These are phyloP conservation scores for Tetrahymena elliotti DNA, from an alignment of 73 alveolate species.

Conservation along the genomic window DNA sequence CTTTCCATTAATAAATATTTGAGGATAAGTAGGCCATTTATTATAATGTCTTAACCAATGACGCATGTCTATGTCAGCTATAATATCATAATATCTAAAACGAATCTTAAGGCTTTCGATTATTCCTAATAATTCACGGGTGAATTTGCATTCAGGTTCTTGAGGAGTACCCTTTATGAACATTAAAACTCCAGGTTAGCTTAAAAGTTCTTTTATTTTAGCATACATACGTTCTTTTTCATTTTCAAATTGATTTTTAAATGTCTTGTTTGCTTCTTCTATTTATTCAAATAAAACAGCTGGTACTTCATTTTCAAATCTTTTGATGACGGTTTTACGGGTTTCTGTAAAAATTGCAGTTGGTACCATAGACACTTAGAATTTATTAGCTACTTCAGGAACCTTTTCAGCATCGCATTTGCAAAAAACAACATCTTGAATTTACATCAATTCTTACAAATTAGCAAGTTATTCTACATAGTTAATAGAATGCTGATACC, in stretches of 20 bases:
- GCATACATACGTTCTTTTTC: background rate
- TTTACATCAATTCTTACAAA: background rate
- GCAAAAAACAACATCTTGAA: background rate
- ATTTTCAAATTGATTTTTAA: background rate
- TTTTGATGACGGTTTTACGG: background rate
- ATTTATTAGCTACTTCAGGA: background rate
- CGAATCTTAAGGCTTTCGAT: background rate
- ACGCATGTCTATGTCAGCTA: background rate
- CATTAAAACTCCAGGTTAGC: background rate
- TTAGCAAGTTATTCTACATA: background rate
- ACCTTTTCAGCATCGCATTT: background rate
- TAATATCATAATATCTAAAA: background rate
- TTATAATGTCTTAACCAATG: background rate
- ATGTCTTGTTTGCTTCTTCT: background rate
- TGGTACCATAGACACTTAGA: background rate
- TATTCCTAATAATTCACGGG: background rate
- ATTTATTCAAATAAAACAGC: background rate
- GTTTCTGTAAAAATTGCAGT: background rate
- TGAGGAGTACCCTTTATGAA: background rate
- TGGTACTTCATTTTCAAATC: background rate
- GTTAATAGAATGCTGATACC: background rate
- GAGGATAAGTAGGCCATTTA: conserved; percentile 62
- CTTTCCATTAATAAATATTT: conserved; percentile 29
- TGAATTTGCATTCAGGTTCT: background rate
- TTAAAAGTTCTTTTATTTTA: background rate